These are phyloP conservation scores for Trichothecium sympodiale DNA, from an alignment of 2,329 filamentous ascomycete genomes.

Conservation along the genomic window DNA sequence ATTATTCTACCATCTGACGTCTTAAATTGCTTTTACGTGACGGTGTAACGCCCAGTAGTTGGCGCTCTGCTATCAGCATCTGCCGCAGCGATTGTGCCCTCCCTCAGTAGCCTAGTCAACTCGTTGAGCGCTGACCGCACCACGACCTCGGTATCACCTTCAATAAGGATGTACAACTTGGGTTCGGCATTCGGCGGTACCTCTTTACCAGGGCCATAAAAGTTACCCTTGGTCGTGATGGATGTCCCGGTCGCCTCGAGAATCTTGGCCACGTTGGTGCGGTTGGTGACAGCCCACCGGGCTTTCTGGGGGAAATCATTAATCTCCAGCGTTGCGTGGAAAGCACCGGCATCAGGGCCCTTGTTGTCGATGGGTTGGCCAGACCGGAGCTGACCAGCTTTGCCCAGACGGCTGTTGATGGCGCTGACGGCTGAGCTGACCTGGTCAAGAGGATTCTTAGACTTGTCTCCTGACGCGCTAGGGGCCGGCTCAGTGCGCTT, in stretches of 20 bases:
- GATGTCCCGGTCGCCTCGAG: constrained; percentile 88
- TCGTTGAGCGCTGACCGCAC: constrained; percentile 87
- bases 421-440: constrained; percentile 82
- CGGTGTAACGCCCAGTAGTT: constrained; percentile 73
- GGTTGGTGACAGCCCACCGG: constrained; percentile 95
- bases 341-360: constrained; percentile 90
- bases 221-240: constrained; percentile 94
- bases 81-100: constrained; percentile 80
- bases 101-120: constrained; percentile 75
- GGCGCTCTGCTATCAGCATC: constrained; percentile 77
- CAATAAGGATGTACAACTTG: constrained; percentile 96
- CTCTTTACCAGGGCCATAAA: constrained; percentile 73
- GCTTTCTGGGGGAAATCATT: constrained; percentile 99
- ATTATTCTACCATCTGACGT: too few species aligned
- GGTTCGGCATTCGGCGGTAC: constrained; percentile 64
- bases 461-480: constrained; percentile 40
- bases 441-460: constrained; percentile 66
- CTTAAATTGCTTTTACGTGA: constrained; percentile 55
- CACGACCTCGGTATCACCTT: constrained; percentile 89
- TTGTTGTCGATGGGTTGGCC: constrained; percentile 98
- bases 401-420: constrained; percentile 83
- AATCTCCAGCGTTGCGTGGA: constrained; percentile 95
- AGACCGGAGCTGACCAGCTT: constrained; percentile 77
- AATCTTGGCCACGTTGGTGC: constrained; percentile 97
- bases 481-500: background rate